These are phyloP conservation scores for Salix suchowensis DNA, from an alignment of 345 rosid species.

Conservation along the genomic window DNA sequence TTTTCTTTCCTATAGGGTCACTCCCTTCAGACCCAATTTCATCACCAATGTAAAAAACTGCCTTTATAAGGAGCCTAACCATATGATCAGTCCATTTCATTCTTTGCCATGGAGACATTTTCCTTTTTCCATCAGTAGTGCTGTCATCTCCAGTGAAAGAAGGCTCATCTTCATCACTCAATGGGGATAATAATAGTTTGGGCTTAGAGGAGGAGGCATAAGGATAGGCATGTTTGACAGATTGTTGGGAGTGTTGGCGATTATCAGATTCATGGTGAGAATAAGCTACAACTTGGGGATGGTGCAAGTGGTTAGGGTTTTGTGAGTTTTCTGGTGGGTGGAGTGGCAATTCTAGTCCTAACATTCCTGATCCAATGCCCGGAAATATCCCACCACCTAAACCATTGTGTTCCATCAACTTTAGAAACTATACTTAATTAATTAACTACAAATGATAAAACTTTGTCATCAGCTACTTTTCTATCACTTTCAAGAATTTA, in stretches of 20 bases:
- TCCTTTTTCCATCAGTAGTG: constrained; percentile 50
- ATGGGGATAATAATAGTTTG: constrained; percentile 48
- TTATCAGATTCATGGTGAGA: constrained; percentile 38
- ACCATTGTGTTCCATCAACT: constrained; percentile 61
- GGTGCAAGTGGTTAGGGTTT: constrained; percentile 42
- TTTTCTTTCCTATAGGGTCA: constrained; percentile 53
- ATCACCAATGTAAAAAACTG: constrained; percentile 88
- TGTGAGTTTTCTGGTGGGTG: constrained; percentile 44
- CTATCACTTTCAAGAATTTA: background rate
- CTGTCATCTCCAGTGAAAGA: constrained; percentile 52
- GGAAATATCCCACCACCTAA: constrained; percentile 56
- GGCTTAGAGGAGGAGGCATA: constrained; percentile 35
- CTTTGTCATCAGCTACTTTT: background rate
- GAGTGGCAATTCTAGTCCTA: constrained; percentile 66
- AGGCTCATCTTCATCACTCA: constrained; percentile 75
- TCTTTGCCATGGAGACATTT: constrained; percentile 82
- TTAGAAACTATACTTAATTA: background rate
- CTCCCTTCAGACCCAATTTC: constrained; percentile 57
- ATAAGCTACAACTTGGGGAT: constrained; percentile 49
- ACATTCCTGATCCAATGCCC: constrained; percentile 66
- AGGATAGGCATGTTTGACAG: constrained; percentile 37
- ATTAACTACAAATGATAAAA: background rate
- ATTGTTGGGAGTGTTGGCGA: constrained; percentile 38
- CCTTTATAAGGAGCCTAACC: constrained; percentile 83
- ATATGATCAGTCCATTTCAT: constrained; percentile 97